These are phyloP conservation scores for Fusarium chaquense DNA, from an alignment of 2,329 filamentous ascomycete genomes.

Conservation along the genomic window DNA sequence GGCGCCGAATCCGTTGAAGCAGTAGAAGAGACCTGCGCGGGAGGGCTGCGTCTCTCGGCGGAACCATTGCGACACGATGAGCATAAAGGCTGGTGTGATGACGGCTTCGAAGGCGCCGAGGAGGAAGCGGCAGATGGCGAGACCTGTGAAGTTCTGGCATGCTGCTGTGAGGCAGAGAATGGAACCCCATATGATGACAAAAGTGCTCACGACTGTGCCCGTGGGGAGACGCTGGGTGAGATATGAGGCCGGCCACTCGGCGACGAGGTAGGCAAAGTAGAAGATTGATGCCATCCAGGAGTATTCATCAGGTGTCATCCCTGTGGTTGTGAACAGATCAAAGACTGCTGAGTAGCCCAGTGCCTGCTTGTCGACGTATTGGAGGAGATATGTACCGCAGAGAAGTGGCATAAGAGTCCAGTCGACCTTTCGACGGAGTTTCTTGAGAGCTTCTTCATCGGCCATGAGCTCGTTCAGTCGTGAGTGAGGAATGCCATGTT, in stretches of 20 bases:
- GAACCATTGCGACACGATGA: constrained; percentile 65
- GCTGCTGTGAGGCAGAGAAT: constrained; percentile 61
- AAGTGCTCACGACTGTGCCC: constrained; percentile 52
- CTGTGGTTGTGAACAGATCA: constrained; percentile 63
- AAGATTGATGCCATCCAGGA: constrained; percentile 68
- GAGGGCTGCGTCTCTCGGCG: constrained; percentile 60
- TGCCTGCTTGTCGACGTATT: constrained; percentile 69
- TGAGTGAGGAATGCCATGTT: constrained; percentile 44
- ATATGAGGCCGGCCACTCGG: constrained; percentile 56
- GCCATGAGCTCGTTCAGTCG: constrained; percentile 44
- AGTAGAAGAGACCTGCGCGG: constrained; percentile 56
- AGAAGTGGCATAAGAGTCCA: constrained; percentile 64
- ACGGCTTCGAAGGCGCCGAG: constrained; percentile 62
- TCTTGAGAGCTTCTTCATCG: constrained; percentile 44
- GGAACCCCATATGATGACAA: constrained; percentile 53
- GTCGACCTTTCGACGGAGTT: constrained; percentile 60
- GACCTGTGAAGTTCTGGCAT: constrained; percentile 56
- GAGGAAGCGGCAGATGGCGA: constrained; percentile 61
- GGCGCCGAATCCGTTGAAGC: constrained; percentile 60
- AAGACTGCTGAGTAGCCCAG: constrained; percentile 67
- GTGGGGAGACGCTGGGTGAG: constrained; percentile 53
- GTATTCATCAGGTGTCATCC: constrained; percentile 61
- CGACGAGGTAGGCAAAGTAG: constrained; percentile 63
- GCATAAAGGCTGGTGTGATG: constrained; percentile 64
- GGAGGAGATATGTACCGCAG: constrained; percentile 62